Percentiles rank a stretch among this genome's conserved stretches.
Evolutionary conservation across 2,329 filamentous ascomycete species (phyloP).

Genomic region (Orbilia blumenaviensis): DNA sequence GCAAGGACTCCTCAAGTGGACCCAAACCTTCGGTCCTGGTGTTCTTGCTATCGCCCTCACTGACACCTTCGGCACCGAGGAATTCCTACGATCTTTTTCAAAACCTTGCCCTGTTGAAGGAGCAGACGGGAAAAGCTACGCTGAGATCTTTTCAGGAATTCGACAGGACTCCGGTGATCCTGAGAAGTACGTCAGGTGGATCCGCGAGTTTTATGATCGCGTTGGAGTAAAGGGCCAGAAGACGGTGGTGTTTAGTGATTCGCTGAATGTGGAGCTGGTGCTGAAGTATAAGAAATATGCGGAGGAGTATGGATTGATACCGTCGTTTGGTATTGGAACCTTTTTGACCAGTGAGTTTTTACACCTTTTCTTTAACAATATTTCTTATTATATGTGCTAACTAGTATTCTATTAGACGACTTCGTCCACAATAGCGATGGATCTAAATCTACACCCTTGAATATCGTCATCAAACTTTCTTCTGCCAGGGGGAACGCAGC

Average conservation of each 20-base stretch:
- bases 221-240: slow-evolving; percentile 72
- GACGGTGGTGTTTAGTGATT: slow-evolving; percentile 93
- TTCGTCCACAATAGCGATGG: slow-evolving; percentile 74
- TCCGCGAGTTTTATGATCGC: slow-evolving; percentile 81
- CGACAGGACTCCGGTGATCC: slow-evolving; percentile 93
- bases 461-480: slow-evolving; percentile 97
- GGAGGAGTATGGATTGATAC: slow-evolving; percentile 80
- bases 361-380: background rate
- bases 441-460: slow-evolving; percentile 82
- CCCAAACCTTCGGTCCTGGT: slow-evolving; percentile 85
- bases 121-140: slow-evolving; percentile 72
- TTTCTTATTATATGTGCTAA: background rate
- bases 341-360: slow-evolving; percentile 78
- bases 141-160: slow-evolving; percentile 81
- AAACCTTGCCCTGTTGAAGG: slow-evolving; percentile 67
- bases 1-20: slow-evolving; percentile 84
- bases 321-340: slow-evolving; percentile 92
- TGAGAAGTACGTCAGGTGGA: slow-evolving; percentile 77
- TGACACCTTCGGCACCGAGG: slow-evolving; percentile 92
- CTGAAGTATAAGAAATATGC: slow-evolving; percentile 87
- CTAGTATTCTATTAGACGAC: slow-evolving; percentile 69
- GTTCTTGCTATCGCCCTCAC: slow-evolving; percentile 89
- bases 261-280: slow-evolving; percentile 87
- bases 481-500: slow-evolving; percentile 82
- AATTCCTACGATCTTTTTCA: slow-evolving; percentile 85